phyloP scores from a whole-genome alignment of 1,284 basidiomycete species.

The Paramarasmius palmivorus region DNA sequence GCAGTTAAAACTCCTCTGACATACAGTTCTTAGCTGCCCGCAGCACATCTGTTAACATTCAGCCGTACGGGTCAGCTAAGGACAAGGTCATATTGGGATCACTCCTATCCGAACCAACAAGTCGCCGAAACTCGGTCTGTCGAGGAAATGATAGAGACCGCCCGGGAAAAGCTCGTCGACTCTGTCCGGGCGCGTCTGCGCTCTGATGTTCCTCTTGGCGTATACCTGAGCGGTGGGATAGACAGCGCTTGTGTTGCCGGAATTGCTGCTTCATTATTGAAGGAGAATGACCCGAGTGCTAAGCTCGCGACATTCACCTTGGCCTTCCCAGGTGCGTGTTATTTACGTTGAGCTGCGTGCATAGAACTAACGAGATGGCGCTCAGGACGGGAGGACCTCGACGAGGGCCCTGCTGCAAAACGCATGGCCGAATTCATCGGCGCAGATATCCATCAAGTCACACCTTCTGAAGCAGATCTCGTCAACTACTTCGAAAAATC shows the following conservation, averaged over 20 bases:
- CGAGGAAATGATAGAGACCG: constrained; percentile 13
- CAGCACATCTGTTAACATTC: constrained; percentile 9
- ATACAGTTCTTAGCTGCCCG: constrained; percentile 5
- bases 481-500: constrained; percentile 16
- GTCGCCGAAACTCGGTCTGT: constrained; percentile 4
- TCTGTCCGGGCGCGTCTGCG: constrained; percentile 14
- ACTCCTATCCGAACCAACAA: constrained; percentile 3
- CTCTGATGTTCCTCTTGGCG: constrained; percentile 13
- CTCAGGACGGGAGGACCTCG: constrained; percentile 4
- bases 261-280: constrained; percentile 16
- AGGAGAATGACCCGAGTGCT: constrained; percentile 11
- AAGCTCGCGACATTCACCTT: constrained; percentile 13
- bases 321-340: constrained; percentile 11
- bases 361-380: neutral
- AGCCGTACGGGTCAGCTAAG: constrained; percentile 7
- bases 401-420: constrained; percentile 15
- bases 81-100: constrained; percentile 16
- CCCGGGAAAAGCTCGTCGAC: constrained; percentile 12
- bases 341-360: neutral
- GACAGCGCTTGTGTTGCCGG: constrained; percentile 20
- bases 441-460: constrained; percentile 13
- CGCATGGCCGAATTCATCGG: constrained; percentile 18
- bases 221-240: constrained; percentile 22
- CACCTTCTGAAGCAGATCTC: constrained; percentile 16
- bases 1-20: neutral